Evolutionary conservation across 1,139 yeast genomes (phyloP), one percentile per base, ranked within the genome.

Genomic region (Trichomonascaceae sp.): DNA sequence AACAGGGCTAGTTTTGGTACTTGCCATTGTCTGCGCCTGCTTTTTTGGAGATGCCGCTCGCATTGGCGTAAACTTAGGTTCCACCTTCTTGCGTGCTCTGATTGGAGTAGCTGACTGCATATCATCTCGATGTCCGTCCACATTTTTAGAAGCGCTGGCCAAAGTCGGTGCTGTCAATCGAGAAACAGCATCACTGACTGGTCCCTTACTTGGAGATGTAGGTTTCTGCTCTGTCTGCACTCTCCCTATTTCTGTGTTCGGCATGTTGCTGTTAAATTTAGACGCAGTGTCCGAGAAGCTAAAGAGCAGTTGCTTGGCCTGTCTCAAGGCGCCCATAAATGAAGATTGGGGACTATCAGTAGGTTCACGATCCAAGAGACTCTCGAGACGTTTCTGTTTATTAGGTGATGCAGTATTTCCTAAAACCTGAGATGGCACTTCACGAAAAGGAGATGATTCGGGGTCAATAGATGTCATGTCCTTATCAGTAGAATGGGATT

Each of bases 111-210:
- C 32, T 7, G 58, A 51, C 30, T 51, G 32, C 18, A 51, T 24
- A 22, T 20, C 22, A 38, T 49, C 48, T 47, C 50, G 41, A 36
- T 13, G 41, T 7, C 41, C 41, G 8, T 36, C 41, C 17, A 36
- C 41, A 13, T 13, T 36, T 24, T 63, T 61, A 7, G 67, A 63
- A 8, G 64, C 60, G 50, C 74, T 71, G 1, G 74, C 65, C 45
- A 65, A 66, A 0, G 75, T 72, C 0, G 74, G 75, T 15, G 67
- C 69, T 66, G 66, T 66, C 39, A 72, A 57, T 24, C 75, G 61
- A 1, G 66, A 55, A 5, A 70, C 45, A n/a, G 57, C 51, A 30
- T 53, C 57, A 15, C 45, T 24, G 9, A 44, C 38, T 9, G 41
- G 19, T n/a, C 15, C 18, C 20, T 30, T 30, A n/a, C 30, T 45